Conservation (phyloP, 2,329 filamentous ascomycete genomes). For the Fusarium udum region DNA sequence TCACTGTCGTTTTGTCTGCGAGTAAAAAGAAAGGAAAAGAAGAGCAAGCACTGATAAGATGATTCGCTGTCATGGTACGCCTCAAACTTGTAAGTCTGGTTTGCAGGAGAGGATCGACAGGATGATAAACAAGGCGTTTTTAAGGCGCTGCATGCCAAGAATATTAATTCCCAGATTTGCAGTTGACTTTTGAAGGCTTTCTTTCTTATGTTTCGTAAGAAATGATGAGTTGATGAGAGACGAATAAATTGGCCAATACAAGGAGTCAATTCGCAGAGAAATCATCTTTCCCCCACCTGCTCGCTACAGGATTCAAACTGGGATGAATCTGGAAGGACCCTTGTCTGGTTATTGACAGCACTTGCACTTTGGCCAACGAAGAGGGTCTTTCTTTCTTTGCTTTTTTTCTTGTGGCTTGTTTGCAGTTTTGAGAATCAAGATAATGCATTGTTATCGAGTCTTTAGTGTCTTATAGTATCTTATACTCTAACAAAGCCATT, state of each 20-base stretch:
- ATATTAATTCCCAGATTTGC: neutral
- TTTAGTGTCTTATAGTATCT: neutral
- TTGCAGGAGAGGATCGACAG: neutral
- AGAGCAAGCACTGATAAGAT: neutral
- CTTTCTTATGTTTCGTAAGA: neutral
- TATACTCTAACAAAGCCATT: neutral
- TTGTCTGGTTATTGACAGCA: neutral
- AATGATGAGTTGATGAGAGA: neutral
- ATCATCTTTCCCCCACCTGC: neutral
- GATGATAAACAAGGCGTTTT: neutral
- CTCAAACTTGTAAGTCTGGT: neutral
- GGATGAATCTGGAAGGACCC: conserved; percentile 6
- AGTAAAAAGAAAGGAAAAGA: conserved; percentile 8
- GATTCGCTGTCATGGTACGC: neutral
- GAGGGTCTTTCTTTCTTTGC: neutral
- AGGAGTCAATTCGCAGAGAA: conserved; percentile 4
- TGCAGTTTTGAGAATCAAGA: neutral
- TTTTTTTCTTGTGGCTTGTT: neutral
- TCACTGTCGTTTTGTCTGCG: neutral
- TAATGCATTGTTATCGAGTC: neutral
- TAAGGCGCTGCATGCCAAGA: conserved; percentile 1
- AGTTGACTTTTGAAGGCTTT: neutral
- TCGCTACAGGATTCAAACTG: conserved; percentile 14
- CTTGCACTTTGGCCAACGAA: neutral
- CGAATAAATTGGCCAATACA: conserved; percentile 2